phyloP scores from a whole-genome alignment of 441 rosid species.

The Adansonia gregorii region DNA sequence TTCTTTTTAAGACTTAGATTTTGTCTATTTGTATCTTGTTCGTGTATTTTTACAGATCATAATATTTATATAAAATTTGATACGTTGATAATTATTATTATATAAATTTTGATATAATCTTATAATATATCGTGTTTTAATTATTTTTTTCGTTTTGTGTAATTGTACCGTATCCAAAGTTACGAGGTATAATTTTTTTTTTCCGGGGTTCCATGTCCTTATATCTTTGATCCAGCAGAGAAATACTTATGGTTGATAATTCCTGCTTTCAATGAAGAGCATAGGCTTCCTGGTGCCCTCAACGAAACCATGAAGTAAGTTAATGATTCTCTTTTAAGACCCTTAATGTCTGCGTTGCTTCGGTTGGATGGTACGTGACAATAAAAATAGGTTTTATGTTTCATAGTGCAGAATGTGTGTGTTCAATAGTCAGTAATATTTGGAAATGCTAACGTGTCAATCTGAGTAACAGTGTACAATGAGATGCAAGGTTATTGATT shows the following conservation, averaged over 20 bases:
- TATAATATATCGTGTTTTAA: too few relatives aligned
- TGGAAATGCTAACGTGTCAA: neutral
- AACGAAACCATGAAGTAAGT: slow-evolving; percentile 85
- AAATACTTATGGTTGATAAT: slow-evolving; percentile 82
- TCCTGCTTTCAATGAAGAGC: slow-evolving; percentile 92
- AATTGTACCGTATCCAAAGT: too few relatives aligned
- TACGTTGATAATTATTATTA: too few relatives aligned
- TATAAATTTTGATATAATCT: too few relatives aligned
- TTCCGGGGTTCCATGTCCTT: slow-evolving; percentile 69
- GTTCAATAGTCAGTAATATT: neutral
- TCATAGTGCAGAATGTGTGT: neutral
- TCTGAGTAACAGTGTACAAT: neutral
- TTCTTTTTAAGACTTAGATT: too few relatives aligned
- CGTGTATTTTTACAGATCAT: too few relatives aligned
- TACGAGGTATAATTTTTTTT: neutral
- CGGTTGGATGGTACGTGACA: neutral
- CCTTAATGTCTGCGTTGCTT: neutral
- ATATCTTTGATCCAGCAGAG: slow-evolving; percentile 68
- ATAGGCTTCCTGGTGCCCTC: slow-evolving; percentile 87
- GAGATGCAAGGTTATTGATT: neutral
- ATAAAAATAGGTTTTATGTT: neutral
- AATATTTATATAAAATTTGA: too few relatives aligned
- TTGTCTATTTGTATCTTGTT: too few relatives aligned
- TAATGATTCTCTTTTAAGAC: neutral
- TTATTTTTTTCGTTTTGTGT: too few relatives aligned